Base-by-base conservation (phyloP, 768 basidiomycete species). In the Boletus vinaceobasis region DNA sequence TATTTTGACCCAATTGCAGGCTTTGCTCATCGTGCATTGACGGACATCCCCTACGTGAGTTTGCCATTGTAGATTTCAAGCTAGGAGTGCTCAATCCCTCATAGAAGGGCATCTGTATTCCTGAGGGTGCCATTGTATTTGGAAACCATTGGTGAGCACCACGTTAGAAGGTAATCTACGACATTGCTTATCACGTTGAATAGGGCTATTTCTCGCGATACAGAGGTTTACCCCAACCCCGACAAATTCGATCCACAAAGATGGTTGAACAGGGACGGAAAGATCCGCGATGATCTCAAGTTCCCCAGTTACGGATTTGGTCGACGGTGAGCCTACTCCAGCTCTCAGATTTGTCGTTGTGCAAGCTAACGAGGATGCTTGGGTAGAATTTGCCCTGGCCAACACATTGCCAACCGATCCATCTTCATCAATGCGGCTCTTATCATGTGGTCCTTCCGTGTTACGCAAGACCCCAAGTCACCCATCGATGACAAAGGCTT, bases 381-480 rank as follows among this genome's bases (percentile, higher is more conserved):
- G 14, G n/a, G 6, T 17, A 81, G 85, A n/a, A 74, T 87, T 7
- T 88, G 86, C 56, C 85, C 85, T 0, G 86, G 86, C 0, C 79
- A 81, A 60, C 78, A 85, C 64, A 79, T 88, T 32, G 86, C 68
- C 26, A 67, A 71, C 69, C 79, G 84, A 6, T 88, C 86, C 7
- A 68, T 88, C 3, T 86, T 85, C 60, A 73, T 88, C 58, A 88
- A 85, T 53, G 78, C 82, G 0, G 84, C 84, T 0, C 74, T 86
- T 14, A 70, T 84, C 2, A 67, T 86, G 33, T 88, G 86, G 84
- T 81, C 85, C 0, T 88, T 88, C 74, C 75, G 67, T 2, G 73
- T 90, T 23, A 72, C 71, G 4, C 62, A 78, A 29, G 81, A 86
- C 59, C 77, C 80, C 0, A 60, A 68, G 0, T 67, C 73, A 3